Base-by-base conservation (phyloP, 768 basidiomycete genomes). In the Coprinopsis cinerea region DNA sequence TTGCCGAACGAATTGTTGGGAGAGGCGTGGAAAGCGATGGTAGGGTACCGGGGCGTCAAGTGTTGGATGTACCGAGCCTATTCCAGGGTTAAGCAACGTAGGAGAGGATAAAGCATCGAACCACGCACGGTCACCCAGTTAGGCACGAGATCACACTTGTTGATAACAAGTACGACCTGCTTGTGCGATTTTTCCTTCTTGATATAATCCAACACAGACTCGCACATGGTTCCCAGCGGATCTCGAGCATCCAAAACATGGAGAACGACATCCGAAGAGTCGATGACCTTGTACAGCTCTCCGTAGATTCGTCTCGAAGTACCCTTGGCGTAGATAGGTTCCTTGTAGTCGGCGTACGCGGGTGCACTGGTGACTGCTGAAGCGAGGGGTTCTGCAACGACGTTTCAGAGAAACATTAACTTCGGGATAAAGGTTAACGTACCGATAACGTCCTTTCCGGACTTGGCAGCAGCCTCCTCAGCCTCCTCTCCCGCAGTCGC, bases 1-100 rank as follows among this genome's bases (percentile, higher is more conserved):
- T 99, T 98, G 59, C 95, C 96, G 61, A 99, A 99, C 1, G 95
- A 96, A 71, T 99, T 94, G 65, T 96, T 96, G 39, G 94, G 93
- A 18, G 95, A 98, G 5, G 95, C 96, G 64, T 99, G 95, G 77
- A 98, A 97, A 2, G 95, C 95, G 58, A 99, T 87, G 4, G 95
- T 97, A 7, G 95, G 95, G 61, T 92, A 96, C 49, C 85, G 83
- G 41, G 94, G 89, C 0, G 92, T 95, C 18, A 98, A 82, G 61
- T 96, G 87, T 70, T 94, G 86, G 57, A 97, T 90, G 70, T 96
- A 95, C 47, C 95, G 87, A 50, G 93, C 92, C 93, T 95, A 52
- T 1, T 53, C 28, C 11, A 6, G 36, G 11, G 6, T 9, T 10
- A 39, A 18, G 36, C 6, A 10, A 39, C 17, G 24, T 6, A 17